Evolutionary conservation across 2,329 filamentous ascomycete genomes (phyloP).

Genomic region (Aspergillus fumigatiaffinis): DNA sequence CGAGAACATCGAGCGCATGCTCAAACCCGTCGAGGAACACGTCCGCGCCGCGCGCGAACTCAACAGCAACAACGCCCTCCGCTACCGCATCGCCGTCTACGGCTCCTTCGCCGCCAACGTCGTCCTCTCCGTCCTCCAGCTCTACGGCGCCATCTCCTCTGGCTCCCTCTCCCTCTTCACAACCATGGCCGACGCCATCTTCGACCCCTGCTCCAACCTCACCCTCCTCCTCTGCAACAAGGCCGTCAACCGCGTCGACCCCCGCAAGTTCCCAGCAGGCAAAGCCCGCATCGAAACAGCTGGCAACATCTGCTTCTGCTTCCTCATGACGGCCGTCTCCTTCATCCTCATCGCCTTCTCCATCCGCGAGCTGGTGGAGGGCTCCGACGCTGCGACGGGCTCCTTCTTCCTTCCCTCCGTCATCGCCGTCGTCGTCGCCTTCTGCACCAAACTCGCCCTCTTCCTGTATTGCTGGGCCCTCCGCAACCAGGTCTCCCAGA

Average conservation of each 20-base stretch:
- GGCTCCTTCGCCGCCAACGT: conserved; percentile 76
- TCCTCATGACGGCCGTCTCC: conserved; percentile 90
- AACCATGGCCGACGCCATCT: conserved; percentile 92
- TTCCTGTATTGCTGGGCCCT: conserved; percentile 92
- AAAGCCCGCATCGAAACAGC: conserved; percentile 93
- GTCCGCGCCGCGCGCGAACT: conserved; percentile 74
- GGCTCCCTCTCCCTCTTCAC: conserved; percentile 94
- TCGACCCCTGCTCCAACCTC: conserved; percentile 86
- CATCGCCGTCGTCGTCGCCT: conserved; percentile 79
- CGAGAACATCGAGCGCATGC: conserved; percentile 82
- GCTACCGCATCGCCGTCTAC: conserved; percentile 57
- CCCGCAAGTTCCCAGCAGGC: conserved; percentile 80
- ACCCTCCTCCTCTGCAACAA: conserved; percentile 83
- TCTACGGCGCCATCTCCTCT: conserved; percentile 83
- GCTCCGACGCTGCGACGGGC: conserved; percentile 50
- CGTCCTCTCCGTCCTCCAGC: conserved; percentile 71
- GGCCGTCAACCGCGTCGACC: conserved; percentile 82
- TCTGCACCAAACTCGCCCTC: conserved; percentile 74
- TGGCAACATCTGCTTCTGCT: conserved; percentile 94
- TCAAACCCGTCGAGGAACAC: conserved; percentile 93
- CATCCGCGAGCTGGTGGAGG: conserved; percentile 60
- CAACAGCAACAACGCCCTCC: conserved; percentile 73
- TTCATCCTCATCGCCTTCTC: conserved; percentile 91
- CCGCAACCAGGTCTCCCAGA: conserved; percentile 85
- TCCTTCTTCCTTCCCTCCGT: conserved; percentile 76